phyloP scores from a whole-genome alignment of 1,139 yeast genomes.

The Pichiaceae sp. region DNA sequence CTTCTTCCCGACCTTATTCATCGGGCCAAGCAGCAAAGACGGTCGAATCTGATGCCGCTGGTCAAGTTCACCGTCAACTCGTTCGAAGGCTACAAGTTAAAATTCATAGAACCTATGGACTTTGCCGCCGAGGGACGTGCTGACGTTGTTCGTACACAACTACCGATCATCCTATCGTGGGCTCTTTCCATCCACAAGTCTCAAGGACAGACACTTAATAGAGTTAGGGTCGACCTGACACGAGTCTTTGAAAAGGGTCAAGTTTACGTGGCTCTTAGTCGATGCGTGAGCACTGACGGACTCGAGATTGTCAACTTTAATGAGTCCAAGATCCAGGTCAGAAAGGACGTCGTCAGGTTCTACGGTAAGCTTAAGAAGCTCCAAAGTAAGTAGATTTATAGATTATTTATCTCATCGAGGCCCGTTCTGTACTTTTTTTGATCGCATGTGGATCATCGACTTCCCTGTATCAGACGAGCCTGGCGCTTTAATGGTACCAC shows the following conservation, averaged over 20 bases:
- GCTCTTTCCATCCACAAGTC: conserved; percentile 87
- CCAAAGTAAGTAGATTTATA: not conserved
- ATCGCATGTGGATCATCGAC: conserved; percentile 5
- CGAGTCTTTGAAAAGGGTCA: conserved; percentile 78
- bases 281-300: conserved; percentile 72
- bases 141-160: conserved; percentile 37
- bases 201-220: conserved; percentile 80
- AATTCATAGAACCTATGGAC: conserved; percentile 34
- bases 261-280: conserved; percentile 82
- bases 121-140: conserved; percentile 28
- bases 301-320: conserved; percentile 70
- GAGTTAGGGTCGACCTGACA: conserved; percentile 68
- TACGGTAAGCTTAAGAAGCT: conserved; percentile 35
- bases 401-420: not conserved
- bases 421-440: not conserved
- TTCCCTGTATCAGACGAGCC: not conserved
- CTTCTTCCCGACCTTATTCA: conserved; percentile 7
- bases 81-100: conserved; percentile 21
- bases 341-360: conserved; percentile 58
- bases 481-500: conserved; percentile 11
- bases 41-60: conserved; percentile 32
- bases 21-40: conserved; percentile 6
- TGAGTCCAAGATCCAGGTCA: conserved; percentile 52
- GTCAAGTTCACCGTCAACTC: conserved; percentile 41
- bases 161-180: conserved; percentile 79